These are phyloP conservation scores for Colletotrichum truncatum DNA, from an alignment of 2,329 filamentous ascomycete genomes.

Conservation along the genomic window DNA sequence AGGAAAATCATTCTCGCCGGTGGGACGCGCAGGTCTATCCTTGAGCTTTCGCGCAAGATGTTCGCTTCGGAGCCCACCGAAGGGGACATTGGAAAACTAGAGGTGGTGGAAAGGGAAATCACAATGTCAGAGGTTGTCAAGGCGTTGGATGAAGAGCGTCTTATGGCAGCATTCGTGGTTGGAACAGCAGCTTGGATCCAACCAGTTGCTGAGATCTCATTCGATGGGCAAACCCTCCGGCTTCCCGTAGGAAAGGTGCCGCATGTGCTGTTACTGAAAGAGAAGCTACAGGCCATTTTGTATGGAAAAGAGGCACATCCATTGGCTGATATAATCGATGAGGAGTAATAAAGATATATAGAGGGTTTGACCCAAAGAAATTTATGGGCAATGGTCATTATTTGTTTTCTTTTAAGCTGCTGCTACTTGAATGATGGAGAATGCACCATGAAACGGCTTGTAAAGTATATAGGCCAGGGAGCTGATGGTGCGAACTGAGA, in stretches of 20 bases:
- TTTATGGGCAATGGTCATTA: too few species aligned
- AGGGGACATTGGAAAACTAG: conserved; percentile 61
- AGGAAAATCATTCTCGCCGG: background rate
- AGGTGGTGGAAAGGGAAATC: conserved; percentile 84
- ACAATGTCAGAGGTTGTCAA: conserved; percentile 80
- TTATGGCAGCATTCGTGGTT: conserved; percentile 85
- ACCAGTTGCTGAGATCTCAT: conserved; percentile 62
- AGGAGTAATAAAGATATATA: background rate
- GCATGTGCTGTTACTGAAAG: background rate
- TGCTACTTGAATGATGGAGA: too few species aligned
- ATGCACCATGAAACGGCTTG: too few species aligned
- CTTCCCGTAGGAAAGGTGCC: conserved; percentile 57
- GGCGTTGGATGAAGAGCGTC: conserved; percentile 76
- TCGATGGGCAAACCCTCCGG: conserved; percentile 67
- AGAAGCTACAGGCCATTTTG: background rate
- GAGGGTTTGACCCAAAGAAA: background rate
- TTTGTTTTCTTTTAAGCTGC: background rate
- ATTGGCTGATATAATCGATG: background rate
- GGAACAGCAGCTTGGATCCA: conserved; percentile 78
- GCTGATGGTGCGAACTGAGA: too few species aligned
- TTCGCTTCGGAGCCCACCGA: background rate
- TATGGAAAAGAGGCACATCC: background rate
- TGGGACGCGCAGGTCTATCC: background rate
- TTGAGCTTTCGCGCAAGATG: conserved; percentile 3
- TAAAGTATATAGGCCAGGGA: too few species aligned